These are phyloP conservation scores for Scleromitrula shiraiana DNA, from an alignment of 2,329 filamentous ascomycete genomes.

Conservation along the genomic window DNA sequence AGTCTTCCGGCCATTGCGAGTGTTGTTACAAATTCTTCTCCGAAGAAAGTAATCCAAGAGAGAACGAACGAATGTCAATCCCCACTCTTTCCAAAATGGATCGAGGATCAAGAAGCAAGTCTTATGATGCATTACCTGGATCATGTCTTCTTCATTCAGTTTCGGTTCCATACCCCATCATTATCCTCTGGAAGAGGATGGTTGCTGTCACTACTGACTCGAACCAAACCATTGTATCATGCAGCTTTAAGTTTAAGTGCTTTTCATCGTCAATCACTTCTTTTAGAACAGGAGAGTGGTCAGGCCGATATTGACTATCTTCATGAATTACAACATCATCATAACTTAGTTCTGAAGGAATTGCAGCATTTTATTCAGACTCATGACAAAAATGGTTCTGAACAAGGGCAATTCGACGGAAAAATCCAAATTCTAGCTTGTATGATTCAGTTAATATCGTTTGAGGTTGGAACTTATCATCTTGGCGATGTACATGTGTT, in stretches of 20 bases:
- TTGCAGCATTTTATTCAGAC: conserved; percentile 1
- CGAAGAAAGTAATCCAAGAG: not conserved
- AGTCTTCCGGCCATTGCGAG: not conserved
- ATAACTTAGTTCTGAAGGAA: conserved; percentile 1
- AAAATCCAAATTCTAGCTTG: conserved; percentile 7
- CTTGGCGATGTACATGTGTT: not conserved
- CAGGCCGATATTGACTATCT: conserved; percentile 7
- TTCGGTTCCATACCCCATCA: conserved; percentile 52
- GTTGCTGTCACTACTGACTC: conserved; percentile 49
- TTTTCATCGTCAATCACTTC: conserved; percentile 41
- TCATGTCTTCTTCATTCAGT: conserved; percentile 52
- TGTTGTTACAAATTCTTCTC: not conserved
- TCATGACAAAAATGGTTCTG: not conserved
- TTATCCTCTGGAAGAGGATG: conserved; percentile 51
- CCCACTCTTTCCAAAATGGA: conserved; percentile 9
- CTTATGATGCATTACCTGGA: conserved; percentile 53
- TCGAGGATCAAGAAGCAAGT: conserved; percentile 14
- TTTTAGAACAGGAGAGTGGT: conserved; percentile 11
- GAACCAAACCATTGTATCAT: conserved; percentile 48
- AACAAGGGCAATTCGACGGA: conserved; percentile 2
- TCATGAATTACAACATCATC: conserved; percentile 9
- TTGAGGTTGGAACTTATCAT: conserved; percentile 1
- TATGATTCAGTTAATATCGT: conserved; percentile 9
- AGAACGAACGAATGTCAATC: not conserved
- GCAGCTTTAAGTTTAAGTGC: conserved; percentile 46